Percentiles rank a stretch among this genome's conserved stretches.
Evolutionary conservation across 2,329 filamentous ascomycete genomes (phyloP).

Genomic region (Chaetomium globosum): DNA sequence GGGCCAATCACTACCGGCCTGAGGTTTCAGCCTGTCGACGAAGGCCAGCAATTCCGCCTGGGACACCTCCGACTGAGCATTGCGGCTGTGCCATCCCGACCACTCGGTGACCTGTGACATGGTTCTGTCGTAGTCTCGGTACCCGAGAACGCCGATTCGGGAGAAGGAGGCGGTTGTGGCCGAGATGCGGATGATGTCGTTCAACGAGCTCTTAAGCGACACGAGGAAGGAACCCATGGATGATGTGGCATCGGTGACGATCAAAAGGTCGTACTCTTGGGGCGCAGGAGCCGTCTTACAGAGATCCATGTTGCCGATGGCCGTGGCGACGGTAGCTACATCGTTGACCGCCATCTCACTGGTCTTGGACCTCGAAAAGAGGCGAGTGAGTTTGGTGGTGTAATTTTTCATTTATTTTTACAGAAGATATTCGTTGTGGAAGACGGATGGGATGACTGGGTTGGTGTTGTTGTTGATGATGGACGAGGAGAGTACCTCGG

Average conservation of each 20-base stretch:
- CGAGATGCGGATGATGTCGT: slow-evolving; percentile 55
- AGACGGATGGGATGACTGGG: not conserved
- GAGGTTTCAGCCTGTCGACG: slow-evolving; percentile 41
- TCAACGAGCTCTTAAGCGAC: slow-evolving; percentile 51
- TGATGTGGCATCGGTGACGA: slow-evolving; percentile 51
- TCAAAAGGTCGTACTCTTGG: slow-evolving; percentile 47
- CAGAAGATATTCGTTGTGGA: not conserved
- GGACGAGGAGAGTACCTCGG: not conserved
- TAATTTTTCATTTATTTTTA: not conserved
- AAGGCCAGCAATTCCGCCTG: slow-evolving; percentile 45
- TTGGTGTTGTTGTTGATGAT: not conserved
- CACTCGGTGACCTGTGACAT: slow-evolving; percentile 45
- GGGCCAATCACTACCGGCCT: slow-evolving; percentile 48
- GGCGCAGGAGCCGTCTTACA: slow-evolving; percentile 18
- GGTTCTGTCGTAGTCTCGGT: slow-evolving; percentile 51
- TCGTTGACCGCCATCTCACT: not conserved
- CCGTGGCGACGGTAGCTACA: not conserved
- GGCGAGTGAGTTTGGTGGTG: not conserved
- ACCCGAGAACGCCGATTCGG: slow-evolving; percentile 54
- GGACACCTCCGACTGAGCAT: slow-evolving; percentile 32
- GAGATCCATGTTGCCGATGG: not conserved
- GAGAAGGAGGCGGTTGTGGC: slow-evolving; percentile 53
- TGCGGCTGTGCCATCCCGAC: slow-evolving; percentile 52
- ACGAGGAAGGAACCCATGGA: slow-evolving; percentile 51
- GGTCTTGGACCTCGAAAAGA: not conserved